phyloP scores from a whole-genome alignment of 225 moss, liverwort and hornwort genomes.

The Sphagnum contortum region DNA sequence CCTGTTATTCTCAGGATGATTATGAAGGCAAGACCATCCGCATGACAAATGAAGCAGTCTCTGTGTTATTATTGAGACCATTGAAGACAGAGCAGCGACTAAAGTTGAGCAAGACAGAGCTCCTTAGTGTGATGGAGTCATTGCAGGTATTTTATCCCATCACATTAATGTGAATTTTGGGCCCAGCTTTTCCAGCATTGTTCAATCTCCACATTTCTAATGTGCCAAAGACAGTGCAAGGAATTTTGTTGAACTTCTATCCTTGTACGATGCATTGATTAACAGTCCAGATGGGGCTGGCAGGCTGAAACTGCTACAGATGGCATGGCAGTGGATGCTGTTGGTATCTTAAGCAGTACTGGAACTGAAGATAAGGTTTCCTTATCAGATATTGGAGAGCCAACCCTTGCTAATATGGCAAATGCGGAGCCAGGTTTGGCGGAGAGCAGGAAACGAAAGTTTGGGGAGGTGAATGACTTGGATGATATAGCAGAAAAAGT shows the following conservation, averaged over 20 bases:
- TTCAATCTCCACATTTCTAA: too few species aligned
- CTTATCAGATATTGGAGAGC: background rate
- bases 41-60: slow-evolving; percentile 53
- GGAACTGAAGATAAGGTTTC: slow-evolving; percentile 12
- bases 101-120: slow-evolving; percentile 55
- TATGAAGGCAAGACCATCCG: slow-evolving; percentile 48
- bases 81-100: slow-evolving; percentile 54
- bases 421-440: slow-evolving; percentile 1
- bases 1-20: slow-evolving; percentile 22
- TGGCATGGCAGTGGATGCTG: slow-evolving; percentile 7
- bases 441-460: slow-evolving; percentile 21
- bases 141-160: slow-evolving; percentile 18
- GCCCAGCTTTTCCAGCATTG: background rate
- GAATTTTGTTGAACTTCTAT: too few species aligned
- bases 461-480: slow-evolving; percentile 19
- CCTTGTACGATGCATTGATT: too few species aligned
- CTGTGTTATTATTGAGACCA: slow-evolving; percentile 43
- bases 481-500: slow-evolving; percentile 32
- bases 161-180: background rate
- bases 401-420: too few species aligned
- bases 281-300: background rate
- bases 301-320: slow-evolving; percentile 23
- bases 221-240: too few species aligned
- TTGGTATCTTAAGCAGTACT: slow-evolving; percentile 12
- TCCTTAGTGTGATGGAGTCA: slow-evolving; percentile 50